A percentile compares a stretch with the other conserved stretches of the same genome.
Evolutionary conservation across 306 rosid genomes (phyloP).

Genomic region (Astragalus membranaceus): DNA sequence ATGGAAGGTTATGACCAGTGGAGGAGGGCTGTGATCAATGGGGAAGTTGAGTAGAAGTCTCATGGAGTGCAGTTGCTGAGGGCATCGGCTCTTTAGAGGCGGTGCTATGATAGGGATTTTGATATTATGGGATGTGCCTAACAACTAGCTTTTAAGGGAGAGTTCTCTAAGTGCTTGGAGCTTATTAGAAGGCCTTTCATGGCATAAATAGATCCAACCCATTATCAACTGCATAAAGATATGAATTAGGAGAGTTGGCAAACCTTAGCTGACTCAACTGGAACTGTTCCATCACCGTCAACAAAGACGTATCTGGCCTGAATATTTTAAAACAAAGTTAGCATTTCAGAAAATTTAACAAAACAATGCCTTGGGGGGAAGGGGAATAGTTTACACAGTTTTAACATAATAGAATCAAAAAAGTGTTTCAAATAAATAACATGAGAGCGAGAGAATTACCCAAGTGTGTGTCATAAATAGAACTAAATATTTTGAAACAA

Average conservation of each 20-base stretch:
- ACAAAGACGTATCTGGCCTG: constrained; percentile 74
- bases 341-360: background rate
- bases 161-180: too few relatives aligned
- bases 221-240: constrained; percentile 3
- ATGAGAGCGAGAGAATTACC: background rate
- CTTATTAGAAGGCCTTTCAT: background rate
- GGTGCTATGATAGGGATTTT: too few relatives aligned
- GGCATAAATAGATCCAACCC: background rate
- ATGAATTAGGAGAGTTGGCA: constrained; percentile 10
- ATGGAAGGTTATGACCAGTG: too few relatives aligned
- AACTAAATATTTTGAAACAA: background rate
- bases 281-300: constrained; percentile 96
- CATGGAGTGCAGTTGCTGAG: too few relatives aligned
- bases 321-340: constrained; percentile 1
- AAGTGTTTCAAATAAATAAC: background rate
- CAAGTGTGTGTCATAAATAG: background rate
- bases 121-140: too few relatives aligned
- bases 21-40: too few relatives aligned
- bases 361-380: background rate
- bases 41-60: too few relatives aligned
- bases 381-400: background rate
- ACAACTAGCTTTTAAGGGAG: too few relatives aligned
- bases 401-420: background rate
- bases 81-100: too few relatives aligned
- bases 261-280: constrained; percentile 89